Percentiles rank a stretch among this genome's conserved stretches.
Evolutionary conservation across 2,329 filamentous ascomycete genomes (phyloP).

Genomic region (Penicillium rolfsii): DNA sequence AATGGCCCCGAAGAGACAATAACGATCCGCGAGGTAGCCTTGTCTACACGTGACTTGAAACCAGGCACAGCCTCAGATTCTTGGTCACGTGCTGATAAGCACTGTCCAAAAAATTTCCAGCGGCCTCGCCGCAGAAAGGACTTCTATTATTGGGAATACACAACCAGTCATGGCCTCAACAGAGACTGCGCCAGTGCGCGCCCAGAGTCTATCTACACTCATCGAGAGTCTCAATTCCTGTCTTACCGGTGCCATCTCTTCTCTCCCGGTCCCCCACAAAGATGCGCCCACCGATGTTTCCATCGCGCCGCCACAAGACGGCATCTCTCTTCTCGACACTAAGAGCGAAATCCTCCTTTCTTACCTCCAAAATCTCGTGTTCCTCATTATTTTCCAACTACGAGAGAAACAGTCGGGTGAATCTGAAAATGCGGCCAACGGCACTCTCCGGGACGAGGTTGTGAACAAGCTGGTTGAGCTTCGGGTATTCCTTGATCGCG

Average conservation of each 20-base stretch:
- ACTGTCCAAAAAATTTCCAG: conserved; percentile 11
- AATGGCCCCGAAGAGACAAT: conserved; percentile 5
- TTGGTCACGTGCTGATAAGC: conserved; percentile 16
- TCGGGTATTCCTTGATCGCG: conserved; percentile 90
- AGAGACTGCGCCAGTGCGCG: conserved; percentile 27
- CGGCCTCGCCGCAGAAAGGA: not conserved
- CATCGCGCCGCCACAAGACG: conserved; percentile 75
- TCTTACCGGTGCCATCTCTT: conserved; percentile 39
- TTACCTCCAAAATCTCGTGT: conserved; percentile 92
- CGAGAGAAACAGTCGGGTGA: conserved; percentile 52
- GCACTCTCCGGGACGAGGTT: conserved; percentile 65
- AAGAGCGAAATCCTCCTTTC: conserved; percentile 98
- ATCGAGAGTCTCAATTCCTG: conserved; percentile 42
- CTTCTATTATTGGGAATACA: no score
- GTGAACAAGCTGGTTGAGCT: conserved; percentile 88
- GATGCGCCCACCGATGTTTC: conserved; percentile 62
- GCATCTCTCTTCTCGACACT: conserved; percentile 90
- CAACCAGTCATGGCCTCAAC: conserved; percentile 31
- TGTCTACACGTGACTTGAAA: not conserved
- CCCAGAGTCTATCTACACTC: conserved; percentile 34
- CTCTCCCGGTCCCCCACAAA: conserved; percentile 39
- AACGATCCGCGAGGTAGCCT: conserved; percentile 5
- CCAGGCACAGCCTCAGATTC: not conserved
- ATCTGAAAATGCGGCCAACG: conserved; percentile 32
- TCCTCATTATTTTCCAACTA: conserved; percentile 80